These are phyloP conservation scores for Aspergillus bombycis DNA, from an alignment of 2,329 filamentous ascomycete species.

Conservation along the genomic window DNA sequence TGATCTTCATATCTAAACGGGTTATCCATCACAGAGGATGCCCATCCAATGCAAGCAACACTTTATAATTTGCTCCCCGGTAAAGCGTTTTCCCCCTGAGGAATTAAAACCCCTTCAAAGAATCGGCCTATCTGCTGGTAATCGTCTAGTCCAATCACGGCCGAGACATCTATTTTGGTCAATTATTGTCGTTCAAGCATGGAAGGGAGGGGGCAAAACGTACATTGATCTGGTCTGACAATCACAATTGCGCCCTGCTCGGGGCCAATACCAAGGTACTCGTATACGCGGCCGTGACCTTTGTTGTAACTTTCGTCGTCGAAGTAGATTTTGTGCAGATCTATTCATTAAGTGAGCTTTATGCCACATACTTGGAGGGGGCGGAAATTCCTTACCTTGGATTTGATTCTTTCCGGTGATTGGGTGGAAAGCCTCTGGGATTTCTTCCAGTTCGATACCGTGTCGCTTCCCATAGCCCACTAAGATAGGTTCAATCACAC, in stretches of 20 bases:
- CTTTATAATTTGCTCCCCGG: slow-evolving; percentile 16
- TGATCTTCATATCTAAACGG: not conserved
- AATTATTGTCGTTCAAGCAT: not conserved
- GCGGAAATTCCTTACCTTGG: slow-evolving; percentile 46
- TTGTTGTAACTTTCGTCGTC: slow-evolving; percentile 60
- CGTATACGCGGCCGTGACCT: slow-evolving; percentile 61
- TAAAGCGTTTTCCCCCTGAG: slow-evolving; percentile 12
- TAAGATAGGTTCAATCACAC: slow-evolving; percentile 60
- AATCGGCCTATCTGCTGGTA: slow-evolving; percentile 37
- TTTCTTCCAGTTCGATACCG: slow-evolving; percentile 54
- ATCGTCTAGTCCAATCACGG: slow-evolving; percentile 38
- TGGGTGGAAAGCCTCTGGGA: slow-evolving; percentile 61
- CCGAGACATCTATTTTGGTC: slow-evolving; percentile 41
- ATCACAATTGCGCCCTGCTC: slow-evolving; percentile 53
- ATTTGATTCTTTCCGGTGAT: slow-evolving; percentile 59
- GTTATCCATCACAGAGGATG: not conserved
- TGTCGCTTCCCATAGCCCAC: slow-evolving; percentile 55
- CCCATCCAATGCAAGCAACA: not conserved
- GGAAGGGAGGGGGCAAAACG: slow-evolving; percentile 24
- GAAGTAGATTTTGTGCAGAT: slow-evolving; percentile 61
- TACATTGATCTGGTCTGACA: slow-evolving; percentile 65
- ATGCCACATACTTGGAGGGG: not conserved
- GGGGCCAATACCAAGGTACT: slow-evolving; percentile 57
- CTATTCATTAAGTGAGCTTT: slow-evolving; percentile 35
- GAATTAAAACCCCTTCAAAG: slow-evolving; percentile 38